Evolutionary conservation across 2,329 filamentous ascomycete genomes (phyloP).

Genomic region (Colletotrichum gigasporum): DNA sequence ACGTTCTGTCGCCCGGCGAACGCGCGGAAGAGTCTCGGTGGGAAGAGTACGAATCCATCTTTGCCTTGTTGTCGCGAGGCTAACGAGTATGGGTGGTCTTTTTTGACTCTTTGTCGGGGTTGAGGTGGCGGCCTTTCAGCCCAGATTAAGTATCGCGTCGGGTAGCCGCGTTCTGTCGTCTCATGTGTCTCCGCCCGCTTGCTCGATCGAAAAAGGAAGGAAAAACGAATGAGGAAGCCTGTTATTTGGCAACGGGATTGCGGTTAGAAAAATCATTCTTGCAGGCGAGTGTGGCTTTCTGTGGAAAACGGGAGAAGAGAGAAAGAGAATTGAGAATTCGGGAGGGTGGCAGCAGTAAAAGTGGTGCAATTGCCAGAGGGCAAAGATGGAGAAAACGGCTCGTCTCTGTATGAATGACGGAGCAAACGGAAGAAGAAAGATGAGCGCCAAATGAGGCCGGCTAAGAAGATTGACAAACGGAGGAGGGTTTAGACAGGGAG

Average conservation of each 20-base stretch:
- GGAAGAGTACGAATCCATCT: conserved; percentile 65
- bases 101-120: conserved; percentile 1
- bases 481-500: conserved; percentile 21
- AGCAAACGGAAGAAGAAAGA: conserved; percentile 27
- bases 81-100: not conserved
- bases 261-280: conserved; percentile 65
- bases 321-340: conserved; percentile 29
- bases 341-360: conserved; percentile 25
- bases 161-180: conserved; percentile 37
- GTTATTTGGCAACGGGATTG: conserved; percentile 61
- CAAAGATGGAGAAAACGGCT: conserved; percentile 28
- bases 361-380: conserved; percentile 25
- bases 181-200: conserved; percentile 37
- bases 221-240: conserved; percentile 46
- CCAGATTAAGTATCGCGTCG: conserved; percentile 35
- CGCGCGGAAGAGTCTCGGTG: conserved; percentile 62
- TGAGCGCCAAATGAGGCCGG: conserved; percentile 20
- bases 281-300: conserved; percentile 25
- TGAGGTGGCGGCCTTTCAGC: conserved; percentile 16
- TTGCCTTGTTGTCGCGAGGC: not conserved
- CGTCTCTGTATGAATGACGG: conserved; percentile 7
- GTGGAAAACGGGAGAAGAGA: conserved; percentile 32
- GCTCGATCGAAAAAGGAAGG: conserved; percentile 38
- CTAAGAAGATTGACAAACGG: conserved; percentile 27
- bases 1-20: conserved; percentile 63